Conservation (phyloP, 2,329 filamentous ascomycete species). For the Anthostomella pinea region DNA sequence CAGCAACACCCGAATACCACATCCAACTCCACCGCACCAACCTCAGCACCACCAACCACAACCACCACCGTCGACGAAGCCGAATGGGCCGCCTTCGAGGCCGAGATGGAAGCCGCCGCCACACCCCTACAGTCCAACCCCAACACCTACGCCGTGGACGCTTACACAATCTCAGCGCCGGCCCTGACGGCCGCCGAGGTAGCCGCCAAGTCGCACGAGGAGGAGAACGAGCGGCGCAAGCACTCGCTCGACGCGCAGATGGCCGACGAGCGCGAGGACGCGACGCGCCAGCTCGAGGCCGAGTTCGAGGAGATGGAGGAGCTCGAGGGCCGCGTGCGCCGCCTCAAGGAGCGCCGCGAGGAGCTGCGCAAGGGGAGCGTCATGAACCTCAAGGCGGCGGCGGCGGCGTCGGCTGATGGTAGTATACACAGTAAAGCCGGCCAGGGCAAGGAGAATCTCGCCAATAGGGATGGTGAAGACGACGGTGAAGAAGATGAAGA, state of each 20-base stretch:
- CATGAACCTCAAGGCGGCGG: slow-evolving; percentile 26
- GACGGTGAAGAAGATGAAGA: slow-evolving; percentile 39
- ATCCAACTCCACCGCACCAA: slow-evolving; percentile 1
- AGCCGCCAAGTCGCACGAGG: slow-evolving; percentile 49
- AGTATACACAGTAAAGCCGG: too few relatives aligned
- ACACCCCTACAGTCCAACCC: slow-evolving; percentile 20
- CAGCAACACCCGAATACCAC: not conserved
- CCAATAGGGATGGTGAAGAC: slow-evolving; percentile 33
- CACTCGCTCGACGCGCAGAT: slow-evolving; percentile 54
- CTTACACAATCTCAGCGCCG: slow-evolving; percentile 66
- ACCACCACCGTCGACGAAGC: slow-evolving; percentile 59
- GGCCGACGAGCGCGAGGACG: slow-evolving; percentile 72
- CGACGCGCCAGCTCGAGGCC: slow-evolving; percentile 66
- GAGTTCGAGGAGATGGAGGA: slow-evolving; percentile 84
- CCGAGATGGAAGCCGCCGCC: slow-evolving; percentile 61
- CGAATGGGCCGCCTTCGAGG: slow-evolving; percentile 85
- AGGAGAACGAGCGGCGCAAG: slow-evolving; percentile 48
- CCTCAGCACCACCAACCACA: slow-evolving; percentile 7
- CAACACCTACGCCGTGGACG: slow-evolving; percentile 38
- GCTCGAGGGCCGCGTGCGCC: slow-evolving; percentile 67
- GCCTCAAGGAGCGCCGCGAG: slow-evolving; percentile 69
- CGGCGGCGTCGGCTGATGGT: slow-evolving; percentile 14
- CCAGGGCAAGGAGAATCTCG: slow-evolving; percentile 32
- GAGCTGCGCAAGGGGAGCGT: slow-evolving; percentile 48
- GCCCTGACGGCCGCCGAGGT: slow-evolving; percentile 64